Evolutionary conservation across 139 green algal species (phyloP).

Genomic region (Spirogloea muscicola): DNA sequence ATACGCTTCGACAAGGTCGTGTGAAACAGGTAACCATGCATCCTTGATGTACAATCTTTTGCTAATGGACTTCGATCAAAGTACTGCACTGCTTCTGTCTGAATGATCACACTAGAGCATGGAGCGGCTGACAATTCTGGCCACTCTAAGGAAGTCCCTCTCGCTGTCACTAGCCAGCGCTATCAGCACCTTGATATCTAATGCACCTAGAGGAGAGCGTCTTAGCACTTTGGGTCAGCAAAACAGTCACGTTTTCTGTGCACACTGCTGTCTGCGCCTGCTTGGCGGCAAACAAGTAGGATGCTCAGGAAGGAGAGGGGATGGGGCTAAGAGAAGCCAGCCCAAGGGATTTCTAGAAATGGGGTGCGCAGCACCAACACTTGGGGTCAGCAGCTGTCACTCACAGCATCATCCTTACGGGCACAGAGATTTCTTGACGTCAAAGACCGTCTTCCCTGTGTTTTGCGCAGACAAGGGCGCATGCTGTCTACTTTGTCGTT

Average conservation of each 20-base stretch:
- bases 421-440: not conserved
- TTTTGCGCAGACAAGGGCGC: not conserved
- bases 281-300: too few relatives aligned
- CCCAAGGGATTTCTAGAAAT: not conserved
- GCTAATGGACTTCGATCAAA: too few relatives aligned
- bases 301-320: not conserved
- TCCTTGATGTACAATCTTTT: not conserved
- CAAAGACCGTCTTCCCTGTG: not conserved
- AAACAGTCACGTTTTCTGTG: too few relatives aligned
- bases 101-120: not conserved
- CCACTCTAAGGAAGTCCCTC: not conserved
- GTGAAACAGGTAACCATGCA: slow-evolving; percentile 38
- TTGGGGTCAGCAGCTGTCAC: not conserved
- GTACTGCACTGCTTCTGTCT: not conserved
- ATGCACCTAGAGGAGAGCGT: not conserved
- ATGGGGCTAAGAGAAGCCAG: not conserved
- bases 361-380: not conserved
- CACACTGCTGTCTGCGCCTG: too few relatives aligned
- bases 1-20: slow-evolving; percentile 10
- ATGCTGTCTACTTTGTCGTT: slow-evolving; percentile 37
- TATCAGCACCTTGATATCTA: not conserved
- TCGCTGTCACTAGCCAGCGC: not conserved
- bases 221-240: too few relatives aligned
- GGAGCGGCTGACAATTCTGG: not conserved
- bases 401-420: not conserved